Evolutionary conservation across 192 early-diverging fungal species (phyloP).

Genomic region (Paraglomus brasilianum): DNA sequence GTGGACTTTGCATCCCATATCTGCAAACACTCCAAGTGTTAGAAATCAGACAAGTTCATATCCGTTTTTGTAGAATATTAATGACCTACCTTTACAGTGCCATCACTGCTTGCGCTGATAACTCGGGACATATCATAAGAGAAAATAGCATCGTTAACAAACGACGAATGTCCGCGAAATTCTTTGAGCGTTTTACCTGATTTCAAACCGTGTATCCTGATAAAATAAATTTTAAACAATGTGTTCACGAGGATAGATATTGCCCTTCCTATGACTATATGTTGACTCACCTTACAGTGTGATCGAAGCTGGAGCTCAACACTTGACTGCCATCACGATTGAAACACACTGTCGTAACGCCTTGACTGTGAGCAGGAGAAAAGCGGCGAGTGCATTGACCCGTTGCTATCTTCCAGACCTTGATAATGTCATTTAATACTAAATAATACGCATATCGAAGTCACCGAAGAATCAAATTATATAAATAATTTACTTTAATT

Average conservation of each 20-base stretch:
- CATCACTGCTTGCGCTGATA: conserved; percentile 83
- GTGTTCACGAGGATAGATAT: neutral
- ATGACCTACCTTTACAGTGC: conserved; percentile 70
- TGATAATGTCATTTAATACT: neutral
- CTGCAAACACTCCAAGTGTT: conserved; percentile 36
- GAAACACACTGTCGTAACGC: conserved; percentile 79
- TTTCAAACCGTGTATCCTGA: conserved; percentile 85
- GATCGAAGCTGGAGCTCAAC: conserved; percentile 78
- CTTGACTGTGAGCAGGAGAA: conserved; percentile 79
- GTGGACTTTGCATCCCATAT: conserved; percentile 89
- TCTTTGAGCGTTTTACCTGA: conserved; percentile 91
- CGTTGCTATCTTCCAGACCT: conserved; percentile 79
- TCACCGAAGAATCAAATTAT: neutral
- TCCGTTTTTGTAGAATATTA: neutral
- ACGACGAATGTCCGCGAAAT: conserved; percentile 88
- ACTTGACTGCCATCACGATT: conserved; percentile 77
- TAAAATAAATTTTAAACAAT: neutral
- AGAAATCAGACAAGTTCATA: neutral
- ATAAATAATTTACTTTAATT: conserved; percentile 59
- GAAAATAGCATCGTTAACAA: conserved; percentile 79
- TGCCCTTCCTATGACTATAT: conserved; percentile 6
- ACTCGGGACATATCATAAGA: conserved; percentile 68
- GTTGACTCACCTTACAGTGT: conserved; percentile 60
- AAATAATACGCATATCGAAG: neutral
- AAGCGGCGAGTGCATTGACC: conserved; percentile 75